Percentiles rank a stretch among this genome's conserved stretches.
phyloP scores from a whole-genome alignment of 768 basidiomycete species.

The Hericium alpestre region DNA sequence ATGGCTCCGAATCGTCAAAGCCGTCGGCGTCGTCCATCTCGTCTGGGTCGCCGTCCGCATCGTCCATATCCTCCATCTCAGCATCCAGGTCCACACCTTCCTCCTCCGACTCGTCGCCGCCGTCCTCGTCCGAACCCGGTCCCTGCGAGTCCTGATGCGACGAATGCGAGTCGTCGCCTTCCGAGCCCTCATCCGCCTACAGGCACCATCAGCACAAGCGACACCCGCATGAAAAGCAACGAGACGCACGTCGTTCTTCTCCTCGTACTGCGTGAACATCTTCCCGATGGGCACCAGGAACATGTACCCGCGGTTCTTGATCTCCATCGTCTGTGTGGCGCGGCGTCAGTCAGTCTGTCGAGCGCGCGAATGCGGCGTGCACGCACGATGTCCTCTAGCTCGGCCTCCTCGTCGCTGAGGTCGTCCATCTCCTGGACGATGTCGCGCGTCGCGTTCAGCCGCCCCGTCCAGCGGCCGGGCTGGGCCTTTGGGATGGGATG shows the following conservation, averaged over 20 bases:
- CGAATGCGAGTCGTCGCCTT: slow-evolving; percentile 29
- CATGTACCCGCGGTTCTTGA: slow-evolving; percentile 55
- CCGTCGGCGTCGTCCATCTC: slow-evolving; percentile 20
- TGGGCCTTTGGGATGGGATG: slow-evolving; percentile 50
- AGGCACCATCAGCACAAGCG: slow-evolving; percentile 18
- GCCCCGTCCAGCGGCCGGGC: slow-evolving; percentile 39
- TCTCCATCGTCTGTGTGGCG: slow-evolving; percentile 36
- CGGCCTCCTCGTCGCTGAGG: slow-evolving; percentile 74
- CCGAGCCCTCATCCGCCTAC: slow-evolving; percentile 27
- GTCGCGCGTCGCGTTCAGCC: slow-evolving; percentile 55
- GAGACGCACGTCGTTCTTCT: slow-evolving; percentile 68
- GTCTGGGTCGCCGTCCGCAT: slow-evolving; percentile 36
- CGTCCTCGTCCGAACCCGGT: slow-evolving; percentile 21
- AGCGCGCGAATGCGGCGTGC: not conserved
- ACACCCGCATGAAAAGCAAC: not conserved
- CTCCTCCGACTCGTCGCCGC: slow-evolving; percentile 18
- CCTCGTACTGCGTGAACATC: slow-evolving; percentile 63
- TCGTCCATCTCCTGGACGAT: slow-evolving; percentile 72
- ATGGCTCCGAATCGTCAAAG: slow-evolving; percentile 1
- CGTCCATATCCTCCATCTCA: slow-evolving; percentile 47
- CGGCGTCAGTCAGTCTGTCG: too few species aligned
- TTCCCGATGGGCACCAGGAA: slow-evolving; percentile 69
- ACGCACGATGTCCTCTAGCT: slow-evolving; percentile 66
- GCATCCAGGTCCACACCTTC: slow-evolving; percentile 49
- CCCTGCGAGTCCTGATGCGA: slow-evolving; percentile 26